phyloP scores from a whole-genome alignment of 1,284 basidiomycete species.

The Ceraceosorus bombacis region DNA sequence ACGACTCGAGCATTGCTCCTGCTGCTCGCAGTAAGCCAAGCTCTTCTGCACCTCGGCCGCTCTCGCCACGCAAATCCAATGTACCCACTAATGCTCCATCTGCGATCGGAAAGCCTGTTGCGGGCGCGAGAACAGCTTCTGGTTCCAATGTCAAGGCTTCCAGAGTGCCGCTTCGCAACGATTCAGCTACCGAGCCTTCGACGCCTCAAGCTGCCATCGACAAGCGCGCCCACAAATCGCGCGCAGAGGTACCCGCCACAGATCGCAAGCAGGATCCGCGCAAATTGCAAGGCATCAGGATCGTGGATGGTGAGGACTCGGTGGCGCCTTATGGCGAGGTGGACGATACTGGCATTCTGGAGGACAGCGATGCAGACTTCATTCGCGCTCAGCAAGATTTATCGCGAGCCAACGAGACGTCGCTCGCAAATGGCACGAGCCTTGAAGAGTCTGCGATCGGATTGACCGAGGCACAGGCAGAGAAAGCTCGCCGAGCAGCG shows the following conservation, averaged over 20 bases:
- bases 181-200: not conserved
- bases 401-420: not conserved
- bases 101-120: slow-evolving; percentile 7
- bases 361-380: not conserved
- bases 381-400: not conserved
- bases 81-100: slow-evolving; percentile 18
- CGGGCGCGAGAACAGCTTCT: no score
- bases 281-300: slow-evolving; percentile 3
- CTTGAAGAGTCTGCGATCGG: not conserved
- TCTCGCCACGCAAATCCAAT: slow-evolving; percentile 10
- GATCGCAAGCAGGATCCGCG: slow-evolving; percentile 17
- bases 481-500: slow-evolving; percentile 24
- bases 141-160: no score
- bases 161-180: no score
- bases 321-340: not conserved
- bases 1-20: slow-evolving; percentile 19
- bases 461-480: not conserved
- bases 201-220: not conserved
- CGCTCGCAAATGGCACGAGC: not conserved
- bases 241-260: slow-evolving; percentile 18
- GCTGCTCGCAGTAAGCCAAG: slow-evolving; percentile 19
- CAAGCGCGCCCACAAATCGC: not conserved
- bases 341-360: not conserved
- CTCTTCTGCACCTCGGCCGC: slow-evolving; percentile 10
- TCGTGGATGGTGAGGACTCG: not conserved